These are phyloP conservation scores for Mortierella sp. DNA, from an alignment of 371 early-diverging fungal species.

Conservation along the genomic window DNA sequence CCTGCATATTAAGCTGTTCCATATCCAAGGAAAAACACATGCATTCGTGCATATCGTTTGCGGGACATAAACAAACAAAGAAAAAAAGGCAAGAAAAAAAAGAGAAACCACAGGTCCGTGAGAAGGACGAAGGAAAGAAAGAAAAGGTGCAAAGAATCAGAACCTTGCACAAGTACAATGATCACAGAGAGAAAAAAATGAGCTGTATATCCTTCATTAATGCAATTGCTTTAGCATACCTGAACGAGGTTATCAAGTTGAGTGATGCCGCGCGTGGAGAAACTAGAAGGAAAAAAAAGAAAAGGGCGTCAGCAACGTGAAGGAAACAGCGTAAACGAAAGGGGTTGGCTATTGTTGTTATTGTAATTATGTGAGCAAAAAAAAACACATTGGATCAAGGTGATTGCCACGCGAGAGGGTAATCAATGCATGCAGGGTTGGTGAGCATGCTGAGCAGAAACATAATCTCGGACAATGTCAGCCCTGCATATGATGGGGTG, in stretches of 20 bases:
- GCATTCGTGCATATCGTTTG: not conserved
- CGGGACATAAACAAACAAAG: too few relatives aligned
- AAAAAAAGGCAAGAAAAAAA: slow-evolving; percentile 1
- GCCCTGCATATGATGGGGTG: not conserved
- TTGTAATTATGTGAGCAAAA: not conserved
- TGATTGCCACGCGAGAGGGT: slow-evolving; percentile 8
- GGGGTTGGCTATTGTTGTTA: too few relatives aligned
- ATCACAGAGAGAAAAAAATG: not conserved
- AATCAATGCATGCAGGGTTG: not conserved
- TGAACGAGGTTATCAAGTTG: slow-evolving; percentile 68
- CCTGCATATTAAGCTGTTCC: slow-evolving; percentile 83
- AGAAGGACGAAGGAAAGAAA: not conserved
- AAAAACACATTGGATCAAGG: not conserved
- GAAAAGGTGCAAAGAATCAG: not conserved
- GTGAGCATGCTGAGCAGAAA: not conserved
- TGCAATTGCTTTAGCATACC: slow-evolving; percentile 39
- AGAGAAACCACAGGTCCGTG: slow-evolving; percentile 7
- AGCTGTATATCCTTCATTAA: not conserved
- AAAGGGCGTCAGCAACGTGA: not conserved
- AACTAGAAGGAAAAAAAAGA: slow-evolving; percentile 45
- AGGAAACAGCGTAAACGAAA: not conserved
- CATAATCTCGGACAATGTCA: not conserved
- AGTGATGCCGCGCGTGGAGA: slow-evolving; percentile 72
- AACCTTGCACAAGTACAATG: not conserved
- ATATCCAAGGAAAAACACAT: slow-evolving; percentile 72